phyloP scores from a whole-genome alignment of 2,329 filamentous ascomycete species.

The Monosporascus sp. region DNA sequence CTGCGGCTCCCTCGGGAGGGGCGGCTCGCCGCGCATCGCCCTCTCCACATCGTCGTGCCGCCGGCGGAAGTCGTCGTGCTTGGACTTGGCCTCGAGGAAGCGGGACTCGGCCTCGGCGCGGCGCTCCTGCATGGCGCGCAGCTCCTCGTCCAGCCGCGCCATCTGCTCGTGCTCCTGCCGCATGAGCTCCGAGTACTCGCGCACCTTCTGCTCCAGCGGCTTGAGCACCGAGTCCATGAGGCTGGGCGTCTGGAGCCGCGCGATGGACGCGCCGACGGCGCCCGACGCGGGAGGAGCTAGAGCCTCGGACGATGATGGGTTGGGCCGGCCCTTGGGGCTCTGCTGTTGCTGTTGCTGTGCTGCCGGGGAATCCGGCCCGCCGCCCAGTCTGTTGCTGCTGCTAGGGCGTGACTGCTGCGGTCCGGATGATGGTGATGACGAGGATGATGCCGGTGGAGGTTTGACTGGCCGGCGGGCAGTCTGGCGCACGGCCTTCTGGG shows the following conservation, averaged over 20 bases:
- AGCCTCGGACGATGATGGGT: background rate
- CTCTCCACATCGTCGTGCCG: conserved; percentile 38
- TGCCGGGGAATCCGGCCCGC: conserved; percentile 14
- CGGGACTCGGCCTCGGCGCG: conserved; percentile 36
- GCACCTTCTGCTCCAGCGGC: conserved; percentile 40
- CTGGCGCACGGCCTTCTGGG: conserved; percentile 21
- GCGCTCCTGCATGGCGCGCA: conserved; percentile 35
- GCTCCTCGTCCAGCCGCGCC: conserved; percentile 38
- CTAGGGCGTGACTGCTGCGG: conserved; percentile 16
- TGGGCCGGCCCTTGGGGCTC: background rate
- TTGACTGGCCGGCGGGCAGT: conserved; percentile 18
- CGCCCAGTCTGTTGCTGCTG: conserved; percentile 19
- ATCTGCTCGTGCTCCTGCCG: conserved; percentile 36
- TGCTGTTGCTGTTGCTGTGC: conserved; percentile 4
- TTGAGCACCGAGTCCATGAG: conserved; percentile 39
- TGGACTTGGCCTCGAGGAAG: conserved; percentile 37
- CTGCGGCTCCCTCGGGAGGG: conserved; percentile 9
- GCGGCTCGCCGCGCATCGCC: conserved; percentile 36
- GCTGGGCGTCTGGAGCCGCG: conserved; percentile 40
- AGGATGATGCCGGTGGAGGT: background rate
- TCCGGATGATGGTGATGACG: conserved; percentile 6
- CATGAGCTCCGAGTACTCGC: conserved; percentile 39
- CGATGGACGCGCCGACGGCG: conserved; percentile 23
- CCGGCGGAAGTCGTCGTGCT: conserved; percentile 40
- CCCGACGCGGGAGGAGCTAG: conserved; percentile 7